phyloP scores from a whole-genome alignment of 2,329 filamentous ascomycete genomes.

The Epichloe sylvatica region DNA sequence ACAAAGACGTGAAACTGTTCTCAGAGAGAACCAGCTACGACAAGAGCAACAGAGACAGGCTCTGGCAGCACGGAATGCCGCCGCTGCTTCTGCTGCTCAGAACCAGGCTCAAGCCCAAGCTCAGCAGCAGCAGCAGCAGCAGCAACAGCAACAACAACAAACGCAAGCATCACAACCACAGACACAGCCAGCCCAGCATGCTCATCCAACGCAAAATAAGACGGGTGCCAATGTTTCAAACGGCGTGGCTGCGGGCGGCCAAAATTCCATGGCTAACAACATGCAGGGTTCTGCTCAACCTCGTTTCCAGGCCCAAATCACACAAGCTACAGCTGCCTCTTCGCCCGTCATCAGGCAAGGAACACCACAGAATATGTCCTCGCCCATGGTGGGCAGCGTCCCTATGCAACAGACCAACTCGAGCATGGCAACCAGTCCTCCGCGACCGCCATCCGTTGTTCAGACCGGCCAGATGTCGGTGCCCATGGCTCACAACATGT shows the following conservation, averaged over 20 bases:
- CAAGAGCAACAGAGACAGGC: constrained; percentile 24
- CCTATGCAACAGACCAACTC: constrained; percentile 53
- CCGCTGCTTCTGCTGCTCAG: constrained; percentile 14
- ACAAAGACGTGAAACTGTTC: constrained; percentile 22
- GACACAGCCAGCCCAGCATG: constrained; percentile 19
- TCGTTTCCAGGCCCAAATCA: constrained; percentile 40
- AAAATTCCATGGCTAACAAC: constrained; percentile 24
- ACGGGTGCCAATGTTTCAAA: constrained; percentile 26
- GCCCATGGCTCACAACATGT: constrained; percentile 50
- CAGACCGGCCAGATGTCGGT: constrained; percentile 45
- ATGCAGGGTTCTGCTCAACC: constrained; percentile 28
- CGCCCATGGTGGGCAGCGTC: constrained; percentile 47
- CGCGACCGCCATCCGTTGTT: constrained; percentile 51
- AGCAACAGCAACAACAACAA: constrained; percentile 1
- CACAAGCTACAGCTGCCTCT: constrained; percentile 45
- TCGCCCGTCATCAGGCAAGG: constrained; percentile 54
- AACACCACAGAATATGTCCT: constrained; percentile 51
- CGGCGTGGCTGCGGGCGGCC: constrained; percentile 16
- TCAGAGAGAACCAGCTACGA: constrained; percentile 22
- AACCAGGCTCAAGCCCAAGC: constrained; percentile 11
- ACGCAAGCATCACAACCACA: background rate
- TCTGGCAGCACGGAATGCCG: constrained; percentile 15
- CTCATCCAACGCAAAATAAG: constrained; percentile 24
- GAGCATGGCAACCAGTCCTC: constrained; percentile 54
- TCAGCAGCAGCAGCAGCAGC: constrained; percentile 2